Evolutionary conservation across 2,329 filamentous ascomycete species (phyloP), one percentile per base, ranked within the genome.

Genomic region (Epichloe scottii): DNA sequence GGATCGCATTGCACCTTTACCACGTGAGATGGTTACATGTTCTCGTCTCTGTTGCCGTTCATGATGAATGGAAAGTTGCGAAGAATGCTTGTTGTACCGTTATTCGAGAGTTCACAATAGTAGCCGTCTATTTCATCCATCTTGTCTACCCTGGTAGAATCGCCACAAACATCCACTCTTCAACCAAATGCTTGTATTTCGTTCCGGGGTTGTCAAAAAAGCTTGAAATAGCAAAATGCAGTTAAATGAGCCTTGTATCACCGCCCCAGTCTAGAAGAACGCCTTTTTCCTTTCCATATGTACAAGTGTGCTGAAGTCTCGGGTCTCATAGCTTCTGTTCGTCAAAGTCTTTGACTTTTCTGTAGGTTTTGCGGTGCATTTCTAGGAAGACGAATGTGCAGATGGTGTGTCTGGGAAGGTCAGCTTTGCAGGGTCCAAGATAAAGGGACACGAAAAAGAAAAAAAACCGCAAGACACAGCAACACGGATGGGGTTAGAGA

Each of bases 361-460:
- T 76, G 68, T 89, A 94, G 26, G 82, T 66, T 67, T 84, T 87
- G 71, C 90, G 89, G 68, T 95, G 89, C 65, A 88, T 82, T 66
- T 95, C 89, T 62, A 95, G 66, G 66, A 93, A 90, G 61, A 95
- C 65, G 66, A 95, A 90, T 37, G 88, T 95, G 59, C 85, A 84
- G 54, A 95, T 86, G 7, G 88, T 95, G 71, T 95, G 89, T 37
- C 78, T 81, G 47, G 46, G 38, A 8, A 12, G 17, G 21, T 30
- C 26, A 30, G 26, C 26, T 3, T 30, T 30, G 10, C 26, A 11
- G 8, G 10, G 26, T 30, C 26, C 26, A 3, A 30, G 26, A 30
- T 30, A 4, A 30, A 30, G 26, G 1, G 26, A 30, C 26, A 30
- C 8, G 15, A 47, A n/a, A 44, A 8, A 15, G 58, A 54, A 46